Percentiles rank a stretch among this genome's conserved stretches.
These are phyloP conservation scores for Tuber brumale DNA, from an alignment of 495 filamentous ascomycete genomes.

Conservation along the genomic window DNA sequence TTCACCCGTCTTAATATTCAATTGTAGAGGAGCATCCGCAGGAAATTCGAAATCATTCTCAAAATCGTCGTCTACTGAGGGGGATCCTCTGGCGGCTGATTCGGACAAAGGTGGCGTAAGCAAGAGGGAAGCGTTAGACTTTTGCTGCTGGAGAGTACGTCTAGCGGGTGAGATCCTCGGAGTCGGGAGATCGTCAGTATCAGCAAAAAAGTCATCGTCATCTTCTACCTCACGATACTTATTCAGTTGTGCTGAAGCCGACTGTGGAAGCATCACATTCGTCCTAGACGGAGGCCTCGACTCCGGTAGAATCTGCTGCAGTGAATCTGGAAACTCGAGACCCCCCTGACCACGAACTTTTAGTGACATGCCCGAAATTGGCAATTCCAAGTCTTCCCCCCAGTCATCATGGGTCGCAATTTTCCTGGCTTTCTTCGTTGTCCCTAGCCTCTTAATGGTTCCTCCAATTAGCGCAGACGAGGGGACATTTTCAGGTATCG, in stretches of 20 bases:
- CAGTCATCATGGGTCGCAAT: constrained; percentile 73
- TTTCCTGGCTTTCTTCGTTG: constrained; percentile 66
- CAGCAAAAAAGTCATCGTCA: constrained; percentile 56
- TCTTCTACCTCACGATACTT: constrained; percentile 57
- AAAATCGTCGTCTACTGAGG: constrained; percentile 56
- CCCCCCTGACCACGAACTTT: constrained; percentile 56
- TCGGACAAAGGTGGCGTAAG: constrained; percentile 50
- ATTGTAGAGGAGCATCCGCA: constrained; percentile 42
- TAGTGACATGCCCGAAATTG: constrained; percentile 52
- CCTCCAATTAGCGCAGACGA: constrained; percentile 88
- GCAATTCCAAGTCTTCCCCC: constrained; percentile 83
- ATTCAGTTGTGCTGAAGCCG: constrained; percentile 47
- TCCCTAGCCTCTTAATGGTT: constrained; percentile 85
- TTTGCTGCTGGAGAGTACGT: constrained; percentile 50
- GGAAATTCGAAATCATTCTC: constrained; percentile 75
- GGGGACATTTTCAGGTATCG: constrained; percentile 82
- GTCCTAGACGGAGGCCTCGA: constrained; percentile 43
- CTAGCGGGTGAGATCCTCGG: constrained; percentile 58
- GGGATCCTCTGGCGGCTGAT: constrained; percentile 41
- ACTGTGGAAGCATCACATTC: constrained; percentile 31
- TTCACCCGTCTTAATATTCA: constrained; percentile 37
- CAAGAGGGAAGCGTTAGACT: constrained; percentile 28
- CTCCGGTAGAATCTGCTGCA: constrained; percentile 57
- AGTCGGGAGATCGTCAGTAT: constrained; percentile 52
- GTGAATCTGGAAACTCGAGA: constrained; percentile 58